Evolutionary conservation across 306 rosid species (phyloP).

Genomic region (Prosopis cineraria): DNA sequence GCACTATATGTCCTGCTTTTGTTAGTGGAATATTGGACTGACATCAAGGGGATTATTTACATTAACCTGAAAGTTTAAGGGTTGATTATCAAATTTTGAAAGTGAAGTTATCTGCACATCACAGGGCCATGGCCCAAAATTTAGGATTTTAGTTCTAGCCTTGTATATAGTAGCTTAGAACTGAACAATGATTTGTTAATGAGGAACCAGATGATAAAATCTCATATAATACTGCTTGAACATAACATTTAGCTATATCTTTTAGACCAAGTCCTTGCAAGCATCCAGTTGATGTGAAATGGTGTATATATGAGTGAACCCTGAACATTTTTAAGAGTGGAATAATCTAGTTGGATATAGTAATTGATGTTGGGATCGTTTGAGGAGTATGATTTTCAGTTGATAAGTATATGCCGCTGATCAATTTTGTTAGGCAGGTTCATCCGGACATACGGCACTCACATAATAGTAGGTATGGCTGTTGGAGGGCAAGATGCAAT

Average conservation of each 20-base stretch:
- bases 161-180: background rate
- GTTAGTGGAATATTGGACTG: background rate
- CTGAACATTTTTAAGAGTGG: constrained; percentile 4
- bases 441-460: constrained; percentile 85
- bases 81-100: background rate
- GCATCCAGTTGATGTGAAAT: constrained; percentile 6
- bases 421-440: constrained; percentile 79
- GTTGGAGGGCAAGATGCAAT: constrained; percentile 96
- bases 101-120: background rate
- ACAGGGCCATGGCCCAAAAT: background rate
- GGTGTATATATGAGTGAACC: background rate
- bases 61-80: background rate
- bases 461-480: constrained; percentile 88
- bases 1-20: background rate
- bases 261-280: constrained; percentile 11
- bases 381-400: constrained; percentile 30
- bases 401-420: constrained; percentile 50
- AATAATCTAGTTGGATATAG: constrained; percentile 8
- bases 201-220: constrained; percentile 12
- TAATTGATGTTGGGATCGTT: constrained; percentile 24
- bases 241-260: constrained; percentile 6
- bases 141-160: background rate
- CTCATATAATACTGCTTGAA: background rate
- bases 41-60: background rate
- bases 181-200: constrained; percentile 18